Evolutionary conservation across 2,329 filamentous ascomycete species (phyloP).

Genomic region (Monilinia polystroma): DNA sequence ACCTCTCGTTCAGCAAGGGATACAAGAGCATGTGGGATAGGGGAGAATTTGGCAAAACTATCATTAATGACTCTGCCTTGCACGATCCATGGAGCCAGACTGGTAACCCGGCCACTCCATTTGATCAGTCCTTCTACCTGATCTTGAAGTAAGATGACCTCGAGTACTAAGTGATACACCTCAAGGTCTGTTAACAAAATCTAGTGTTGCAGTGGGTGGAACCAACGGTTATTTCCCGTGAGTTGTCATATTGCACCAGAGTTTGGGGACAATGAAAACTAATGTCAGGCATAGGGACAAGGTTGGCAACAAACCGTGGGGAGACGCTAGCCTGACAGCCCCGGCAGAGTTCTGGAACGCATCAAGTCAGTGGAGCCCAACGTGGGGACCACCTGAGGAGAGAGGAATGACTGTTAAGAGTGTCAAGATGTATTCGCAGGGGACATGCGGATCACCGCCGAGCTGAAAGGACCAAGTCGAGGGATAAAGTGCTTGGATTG

Average conservation of each 20-base stretch:
- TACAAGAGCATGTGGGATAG: constrained; percentile 40
- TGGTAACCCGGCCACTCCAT: constrained; percentile 46
- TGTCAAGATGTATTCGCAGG: constrained; percentile 29
- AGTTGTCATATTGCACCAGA: constrained; percentile 25
- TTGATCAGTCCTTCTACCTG: constrained; percentile 53
- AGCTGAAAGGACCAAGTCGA: constrained; percentile 7
- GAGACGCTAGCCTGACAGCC: constrained; percentile 44
- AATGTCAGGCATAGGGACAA: constrained; percentile 42
- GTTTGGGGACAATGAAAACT: constrained; percentile 15
- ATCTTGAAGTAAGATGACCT: constrained; percentile 44
- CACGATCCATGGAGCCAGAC: constrained; percentile 48
- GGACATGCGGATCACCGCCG: constrained; percentile 19
- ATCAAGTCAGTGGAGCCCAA: constrained; percentile 46
- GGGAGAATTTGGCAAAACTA: constrained; percentile 45
- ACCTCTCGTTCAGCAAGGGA: constrained; percentile 35
- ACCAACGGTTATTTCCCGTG: constrained; percentile 51
- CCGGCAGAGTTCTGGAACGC: constrained; percentile 47
- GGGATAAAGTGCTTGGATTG: not conserved
- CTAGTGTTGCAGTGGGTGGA: constrained; percentile 48
- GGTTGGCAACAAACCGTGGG: constrained; percentile 49
- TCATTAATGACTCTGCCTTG: constrained; percentile 45
- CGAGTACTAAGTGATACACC: not conserved
- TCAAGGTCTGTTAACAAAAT: not conserved
- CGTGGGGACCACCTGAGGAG: constrained; percentile 42
- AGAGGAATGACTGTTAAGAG: constrained; percentile 30